Base-by-base conservation (phyloP, 2,329 filamentous ascomycete species). In the Pseudogymnoascus sp. region DNA sequence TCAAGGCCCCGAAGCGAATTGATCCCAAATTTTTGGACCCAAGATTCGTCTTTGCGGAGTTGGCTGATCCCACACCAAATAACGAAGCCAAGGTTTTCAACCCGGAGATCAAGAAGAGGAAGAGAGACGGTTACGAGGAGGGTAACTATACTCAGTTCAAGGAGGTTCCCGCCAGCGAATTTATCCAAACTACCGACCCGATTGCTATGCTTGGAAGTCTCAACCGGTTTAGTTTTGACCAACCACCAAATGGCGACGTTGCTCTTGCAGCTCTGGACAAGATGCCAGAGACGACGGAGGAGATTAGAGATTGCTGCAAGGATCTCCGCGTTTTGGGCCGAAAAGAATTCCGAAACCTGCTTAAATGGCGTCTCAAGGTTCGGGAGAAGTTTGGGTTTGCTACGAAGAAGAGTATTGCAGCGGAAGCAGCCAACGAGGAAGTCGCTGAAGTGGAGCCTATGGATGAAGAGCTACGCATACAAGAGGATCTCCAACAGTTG, bases 71-170 rank as follows among this genome's bases (percentile, higher is more conserved):
- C 1, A 88, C 86, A 0, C 90, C 91, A 1, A 99, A 97, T 73
- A 95, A 97, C 67, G 94, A 99, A 72, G 94, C 94, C 37, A 96
- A 95, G 72, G 94, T 99, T 2, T 99, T 92, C 79, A 96, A 99
- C 65, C 94, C 94, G 0, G 94, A 99, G 71, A 80, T 90, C 70
- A 99, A 97, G 81, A 99, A 96, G 83, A 80, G 94, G 61, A 97
- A 96, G 82, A 82, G 94, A 78, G 92, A 95, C 45, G 94, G 94
- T 79, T 99, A 99, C 66, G 92, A 97, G 66, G 94, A 99, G 73
- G 92, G 90, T 34, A 91, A 99, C 65, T 96, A 87, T 73, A 92
- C 85, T 3, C 90, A 96, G 68, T 95, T 88, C 77, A 95, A 96
- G 71, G 90, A 96, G 69, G 82, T 89, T 2, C 77, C 90, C 0